phyloP scores from a whole-genome alignment of 2,329 filamentous ascomycete genomes.

The Fusarium sublunatum region DNA sequence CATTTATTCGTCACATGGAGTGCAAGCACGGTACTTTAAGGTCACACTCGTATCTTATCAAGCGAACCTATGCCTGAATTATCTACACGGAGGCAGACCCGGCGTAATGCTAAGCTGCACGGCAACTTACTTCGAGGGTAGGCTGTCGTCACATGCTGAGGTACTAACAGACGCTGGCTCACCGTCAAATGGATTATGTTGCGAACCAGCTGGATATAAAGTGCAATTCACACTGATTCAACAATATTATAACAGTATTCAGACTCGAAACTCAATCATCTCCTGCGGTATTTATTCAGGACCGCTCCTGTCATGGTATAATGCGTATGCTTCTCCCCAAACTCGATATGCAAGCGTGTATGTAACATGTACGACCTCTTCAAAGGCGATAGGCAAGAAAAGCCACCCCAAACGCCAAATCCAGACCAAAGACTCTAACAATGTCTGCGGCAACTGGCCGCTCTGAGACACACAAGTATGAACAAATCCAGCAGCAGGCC shows the following conservation, averaged over 20 bases:
- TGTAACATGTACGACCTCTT: conserved; percentile 22
- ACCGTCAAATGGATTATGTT: conserved; percentile 11
- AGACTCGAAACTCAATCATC: conserved; percentile 6
- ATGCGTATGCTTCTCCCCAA: conserved; percentile 26
- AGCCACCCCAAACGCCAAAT: conserved; percentile 35
- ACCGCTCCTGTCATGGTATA: conserved; percentile 32
- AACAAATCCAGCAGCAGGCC: neutral
- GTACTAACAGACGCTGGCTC: conserved; percentile 17
- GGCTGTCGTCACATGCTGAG: conserved; percentile 25
- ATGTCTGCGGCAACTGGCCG: conserved; percentile 28
- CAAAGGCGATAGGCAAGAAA: conserved; percentile 23
- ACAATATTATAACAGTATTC: neutral
- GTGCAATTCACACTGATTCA: neutral
- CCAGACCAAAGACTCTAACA: conserved; percentile 19
- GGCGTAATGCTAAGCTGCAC: neutral
- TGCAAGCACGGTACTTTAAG: conserved; percentile 4
- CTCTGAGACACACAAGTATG: conserved; percentile 17
- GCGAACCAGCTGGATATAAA: neutral
- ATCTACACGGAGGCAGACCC: neutral
- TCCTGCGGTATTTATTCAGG: conserved; percentile 31
- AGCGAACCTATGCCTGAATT: neutral
- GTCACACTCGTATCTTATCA: conserved; percentile 21
- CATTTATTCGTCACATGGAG: conserved; percentile 21
- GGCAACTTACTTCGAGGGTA: neutral
- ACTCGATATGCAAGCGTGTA: conserved; percentile 26